Base-by-base conservation (phyloP, 108 stramenopile genomes). In the Mediolabrus comicus region DNA sequence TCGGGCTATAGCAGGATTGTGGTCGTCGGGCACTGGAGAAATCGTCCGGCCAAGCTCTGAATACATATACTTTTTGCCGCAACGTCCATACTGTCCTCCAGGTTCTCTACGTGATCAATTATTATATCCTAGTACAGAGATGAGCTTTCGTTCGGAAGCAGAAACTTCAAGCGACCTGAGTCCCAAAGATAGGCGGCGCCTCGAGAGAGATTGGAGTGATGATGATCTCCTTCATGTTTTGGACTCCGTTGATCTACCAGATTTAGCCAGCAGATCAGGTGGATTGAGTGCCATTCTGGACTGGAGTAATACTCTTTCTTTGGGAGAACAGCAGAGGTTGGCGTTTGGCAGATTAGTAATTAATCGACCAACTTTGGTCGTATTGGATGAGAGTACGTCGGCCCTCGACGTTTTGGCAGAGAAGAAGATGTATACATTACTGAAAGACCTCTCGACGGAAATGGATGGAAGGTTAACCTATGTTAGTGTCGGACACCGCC, bases 401-500 rank as follows among this genome's bases (percentile, higher is more conserved):
- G 91, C 94, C 9, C 67, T 92, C 59, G 94, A 92, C 71, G 78
- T 89, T 26, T 58, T 36, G 14, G 75, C 85, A 28, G 92, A 94
- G 55, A 72, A 52, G 5, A 74, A 32, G 28, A 89, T 95, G 89
- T 93, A 90, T 62, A 63, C 33, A 8, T 59, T 88, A 9, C 59
- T 95, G 34, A 65, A 83, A 9, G 33, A 78, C 8, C 33, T 74
- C 7, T 53, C 75, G 22, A 16, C 11, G n/a, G 69, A 24, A 10
- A 26, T 22, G 26, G 19, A 13, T 16, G 36, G 27, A n/a, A 51
- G 76, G 31, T 36, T 83, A 30, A 88, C 90, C 12, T 86, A 67
- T 51, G 76, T 95, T 0, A 85, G 83, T 57, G 95, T 95, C 2
- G 95, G 95, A 2, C 95, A 94, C 71, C 75, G 95, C 12, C 92